Percentiles rank a stretch among this genome's conserved stretches.
Evolutionary conservation across 2,329 filamentous ascomycete species (phyloP).

Genomic region (Ilyonectria destructans): DNA sequence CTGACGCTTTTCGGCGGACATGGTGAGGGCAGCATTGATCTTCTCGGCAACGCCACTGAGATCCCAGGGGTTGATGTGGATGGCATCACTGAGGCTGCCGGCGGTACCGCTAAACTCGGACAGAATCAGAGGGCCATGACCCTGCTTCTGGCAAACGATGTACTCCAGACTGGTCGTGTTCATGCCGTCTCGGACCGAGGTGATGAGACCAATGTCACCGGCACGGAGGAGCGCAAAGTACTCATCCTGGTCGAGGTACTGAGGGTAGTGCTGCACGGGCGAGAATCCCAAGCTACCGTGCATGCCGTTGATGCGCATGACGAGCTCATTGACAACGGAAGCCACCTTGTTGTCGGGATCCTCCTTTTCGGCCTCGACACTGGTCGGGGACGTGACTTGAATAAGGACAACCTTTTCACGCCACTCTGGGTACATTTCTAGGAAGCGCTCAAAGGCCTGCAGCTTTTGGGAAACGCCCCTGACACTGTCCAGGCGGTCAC

Average conservation of each 20-base stretch:
- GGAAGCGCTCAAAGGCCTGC: constrained; percentile 92
- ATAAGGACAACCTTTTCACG: constrained; percentile 92
- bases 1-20: constrained; percentile 77
- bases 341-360: constrained; percentile 86
- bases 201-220: constrained; percentile 93
- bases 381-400: constrained; percentile 92
- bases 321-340: constrained; percentile 90
- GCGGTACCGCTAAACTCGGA: constrained; percentile 98
- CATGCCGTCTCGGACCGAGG: constrained; percentile 96
- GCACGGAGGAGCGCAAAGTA: constrained; percentile 95
- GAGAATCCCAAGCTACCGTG: constrained; percentile 92
- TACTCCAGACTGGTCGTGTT: constrained; percentile 98
- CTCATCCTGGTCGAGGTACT: constrained; percentile 91
- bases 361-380: constrained; percentile 83
- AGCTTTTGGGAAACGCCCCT: constrained; percentile 96
- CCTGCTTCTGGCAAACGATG: constrained; percentile 90
- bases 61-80: constrained; percentile 98
- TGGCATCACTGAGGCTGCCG: constrained; percentile 86
- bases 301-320: constrained; percentile 91
- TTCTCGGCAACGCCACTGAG: constrained; percentile 86
- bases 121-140: constrained; percentile 89
- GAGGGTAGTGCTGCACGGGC: constrained; percentile 94
- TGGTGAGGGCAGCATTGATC: constrained; percentile 86
- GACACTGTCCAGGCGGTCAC: constrained; percentile 94
- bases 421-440: constrained; percentile 94